Base-by-base conservation (phyloP, 23 red algal species). In the Gracilariopsis chorda region DNA sequence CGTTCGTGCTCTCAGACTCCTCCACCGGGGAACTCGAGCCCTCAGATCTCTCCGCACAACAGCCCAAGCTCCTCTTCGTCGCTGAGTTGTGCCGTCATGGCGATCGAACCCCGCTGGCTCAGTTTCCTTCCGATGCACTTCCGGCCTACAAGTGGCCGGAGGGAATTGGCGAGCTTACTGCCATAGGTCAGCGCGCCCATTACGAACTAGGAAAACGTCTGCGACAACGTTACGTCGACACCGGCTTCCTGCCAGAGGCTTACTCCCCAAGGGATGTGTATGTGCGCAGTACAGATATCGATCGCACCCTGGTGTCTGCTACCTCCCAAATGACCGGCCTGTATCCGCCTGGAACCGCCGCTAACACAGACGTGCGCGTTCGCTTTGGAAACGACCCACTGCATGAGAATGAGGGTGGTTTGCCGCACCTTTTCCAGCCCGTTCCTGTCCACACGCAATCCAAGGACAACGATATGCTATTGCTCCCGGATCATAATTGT, bases 61-160 rank as follows among this genome's bases (percentile, higher is more conserved):
- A 39, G 2, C 24, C 34, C 13, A 78, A 78, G 72, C 76, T 95
- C 20, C 71, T 95, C 21, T 80, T 94, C 69, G 88, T 88, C 33
- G 74, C 91, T 5, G 96, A 95, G 80, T 47, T 98, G 57, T 98
- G 96, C 82, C 90, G 96, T 11, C 96, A 98, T 80, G 96, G 96
- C 29, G 96, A 88, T 39, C 86, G 96, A 13, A 64, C 88, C 12
- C 96, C 96, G 28, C 80, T 98, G 16, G 51, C 78, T 42, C 78
- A 90, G 7, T 98, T 94, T 43, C 88, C 96, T 1, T 49, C 82
- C 44, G 96, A 98, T 39, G 85, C 85, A 43, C 71, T 80, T 45
- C 96, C 96, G 56, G 83, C 81, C 42, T 59, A 46, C 67, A 46
- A 61, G 48, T 98, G 96, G 96, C 92, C 85, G 56, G 88, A 84